Percentiles rank a stretch among this genome's conserved stretches.
Conservation (phyloP, 768 basidiomycete genomes). For the Gyrodon lividus region DNA sequence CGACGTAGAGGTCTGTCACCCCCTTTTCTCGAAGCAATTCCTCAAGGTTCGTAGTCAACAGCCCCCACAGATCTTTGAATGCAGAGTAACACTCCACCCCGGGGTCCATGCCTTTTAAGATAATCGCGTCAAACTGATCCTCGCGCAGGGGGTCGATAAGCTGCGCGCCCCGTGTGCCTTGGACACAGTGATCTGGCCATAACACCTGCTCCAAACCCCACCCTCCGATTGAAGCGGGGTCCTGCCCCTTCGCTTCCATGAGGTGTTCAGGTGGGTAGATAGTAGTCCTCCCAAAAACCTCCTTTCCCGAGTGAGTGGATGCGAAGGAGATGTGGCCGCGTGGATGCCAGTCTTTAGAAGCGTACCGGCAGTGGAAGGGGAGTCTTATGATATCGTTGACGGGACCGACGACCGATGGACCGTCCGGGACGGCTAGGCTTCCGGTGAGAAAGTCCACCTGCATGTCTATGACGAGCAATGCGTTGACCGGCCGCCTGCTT, state of each 20-base stretch:
- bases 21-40: constrained; percentile 37
- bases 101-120: constrained; percentile 54
- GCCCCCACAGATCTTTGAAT: constrained; percentile 60
- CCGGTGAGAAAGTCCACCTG: constrained; percentile 84
- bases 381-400: constrained; percentile 59
- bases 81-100: constrained; percentile 81
- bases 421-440: constrained; percentile 67
- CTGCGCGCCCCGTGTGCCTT: constrained; percentile 55
- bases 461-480: constrained; percentile 72
- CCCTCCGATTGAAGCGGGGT: constrained; percentile 11
- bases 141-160: constrained; percentile 54
- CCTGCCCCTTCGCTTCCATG: constrained; percentile 28
- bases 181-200: constrained; percentile 84
- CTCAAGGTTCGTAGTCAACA: constrained; percentile 48
- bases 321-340: constrained; percentile 71
- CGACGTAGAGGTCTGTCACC: constrained; percentile 60
- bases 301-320: constrained; percentile 41
- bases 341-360: constrained; percentile 61
- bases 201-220: constrained; percentile 50
- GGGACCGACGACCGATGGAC: constrained; percentile 51
- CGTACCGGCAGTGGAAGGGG: constrained; percentile 52
- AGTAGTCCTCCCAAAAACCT: constrained; percentile 41
- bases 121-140: constrained; percentile 40
- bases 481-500: constrained; percentile 27
- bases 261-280: constrained; percentile 34